Conservation (phyloP, 371 early-diverging fungal genomes). For the Chytridium lagenaria region DNA sequence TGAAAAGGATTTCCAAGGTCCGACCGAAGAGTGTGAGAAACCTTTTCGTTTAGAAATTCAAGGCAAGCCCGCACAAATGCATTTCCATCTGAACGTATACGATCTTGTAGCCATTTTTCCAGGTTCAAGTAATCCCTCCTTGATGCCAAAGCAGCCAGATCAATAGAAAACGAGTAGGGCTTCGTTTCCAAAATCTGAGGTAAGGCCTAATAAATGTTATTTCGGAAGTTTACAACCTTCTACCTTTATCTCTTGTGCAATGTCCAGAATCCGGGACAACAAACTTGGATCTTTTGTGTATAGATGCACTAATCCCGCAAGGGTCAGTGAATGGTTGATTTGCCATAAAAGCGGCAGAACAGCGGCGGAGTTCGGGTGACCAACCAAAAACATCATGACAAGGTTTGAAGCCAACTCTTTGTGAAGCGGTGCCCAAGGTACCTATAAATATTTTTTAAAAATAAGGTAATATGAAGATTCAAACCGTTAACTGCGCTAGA, state of each 20-base stretch:
- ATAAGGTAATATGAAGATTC: conserved; percentile 44
- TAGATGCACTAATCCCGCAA: conserved; percentile 72
- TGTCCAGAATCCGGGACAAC: conserved; percentile 78
- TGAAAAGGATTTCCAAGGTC: conserved; percentile 20
- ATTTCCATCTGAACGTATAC: conserved; percentile 69
- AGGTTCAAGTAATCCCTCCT: conserved; percentile 81
- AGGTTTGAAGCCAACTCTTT: conserved; percentile 73
- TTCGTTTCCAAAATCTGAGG: conserved; percentile 73
- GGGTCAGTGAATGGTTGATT: conserved; percentile 64
- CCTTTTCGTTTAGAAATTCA: conserved; percentile 78
- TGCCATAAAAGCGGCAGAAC: conserved; percentile 82
- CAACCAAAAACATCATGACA: conserved; percentile 68
- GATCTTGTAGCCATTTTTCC: conserved; percentile 88
- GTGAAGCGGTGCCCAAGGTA: conserved; percentile 66
- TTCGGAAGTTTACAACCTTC: background rate
- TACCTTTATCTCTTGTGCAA: conserved; percentile 84
- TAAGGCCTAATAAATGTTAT: conserved; percentile 61
- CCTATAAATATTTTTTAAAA: conserved; percentile 34
- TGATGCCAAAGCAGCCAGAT: conserved; percentile 83
- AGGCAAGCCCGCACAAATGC: conserved; percentile 74
- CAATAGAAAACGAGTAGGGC: conserved; percentile 77
- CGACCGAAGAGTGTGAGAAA: conserved; percentile 38
- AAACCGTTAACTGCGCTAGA: conserved; percentile 65
- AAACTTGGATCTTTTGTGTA: conserved; percentile 75
- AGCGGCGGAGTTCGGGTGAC: conserved; percentile 68